Evolutionary conservation across 805 yeast genomes (phyloP).

Genomic region (Candida rishiriensis): DNA sequence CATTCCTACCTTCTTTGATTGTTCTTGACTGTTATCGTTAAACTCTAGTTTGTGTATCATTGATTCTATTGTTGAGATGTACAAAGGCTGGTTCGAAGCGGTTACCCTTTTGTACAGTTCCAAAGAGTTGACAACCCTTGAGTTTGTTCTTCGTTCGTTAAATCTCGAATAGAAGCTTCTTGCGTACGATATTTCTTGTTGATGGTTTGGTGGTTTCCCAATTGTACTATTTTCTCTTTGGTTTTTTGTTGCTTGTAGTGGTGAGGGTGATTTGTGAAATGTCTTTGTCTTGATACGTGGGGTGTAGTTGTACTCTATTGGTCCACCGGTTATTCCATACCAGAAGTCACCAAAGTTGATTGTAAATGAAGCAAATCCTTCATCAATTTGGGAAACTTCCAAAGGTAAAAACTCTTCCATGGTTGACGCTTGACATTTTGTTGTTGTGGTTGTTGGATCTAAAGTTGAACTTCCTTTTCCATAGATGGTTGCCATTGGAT

Average conservation of each 20-base stretch:
- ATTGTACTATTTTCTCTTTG: neutral
- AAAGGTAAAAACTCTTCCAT: neutral
- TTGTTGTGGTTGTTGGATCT: neutral
- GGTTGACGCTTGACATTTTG: neutral
- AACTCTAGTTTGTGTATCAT: slow-evolving; percentile 12
- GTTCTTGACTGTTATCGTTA: slow-evolving; percentile 1
- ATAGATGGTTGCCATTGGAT: neutral
- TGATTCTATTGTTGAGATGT: slow-evolving; percentile 8
- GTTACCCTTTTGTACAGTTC: slow-evolving; percentile 10
- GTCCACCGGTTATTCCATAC: neutral
- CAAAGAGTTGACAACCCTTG: slow-evolving; percentile 11
- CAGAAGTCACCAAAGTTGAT: neutral
- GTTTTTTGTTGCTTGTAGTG: no score
- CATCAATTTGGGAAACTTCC: neutral
- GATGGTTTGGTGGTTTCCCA: no score
- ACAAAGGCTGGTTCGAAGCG: slow-evolving; percentile 1
- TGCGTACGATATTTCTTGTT: neutral
- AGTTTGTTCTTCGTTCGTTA: slow-evolving; percentile 13
- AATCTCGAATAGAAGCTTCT: slow-evolving; percentile 3
- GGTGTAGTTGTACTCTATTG: neutral
- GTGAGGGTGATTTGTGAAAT: neutral
- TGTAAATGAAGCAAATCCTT: neutral
- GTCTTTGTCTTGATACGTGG: neutral
- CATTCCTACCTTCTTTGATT: no score
- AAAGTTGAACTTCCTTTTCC: neutral